phyloP scores from a whole-genome alignment of 331 rosid species.

The Malus hybrid region DNA sequence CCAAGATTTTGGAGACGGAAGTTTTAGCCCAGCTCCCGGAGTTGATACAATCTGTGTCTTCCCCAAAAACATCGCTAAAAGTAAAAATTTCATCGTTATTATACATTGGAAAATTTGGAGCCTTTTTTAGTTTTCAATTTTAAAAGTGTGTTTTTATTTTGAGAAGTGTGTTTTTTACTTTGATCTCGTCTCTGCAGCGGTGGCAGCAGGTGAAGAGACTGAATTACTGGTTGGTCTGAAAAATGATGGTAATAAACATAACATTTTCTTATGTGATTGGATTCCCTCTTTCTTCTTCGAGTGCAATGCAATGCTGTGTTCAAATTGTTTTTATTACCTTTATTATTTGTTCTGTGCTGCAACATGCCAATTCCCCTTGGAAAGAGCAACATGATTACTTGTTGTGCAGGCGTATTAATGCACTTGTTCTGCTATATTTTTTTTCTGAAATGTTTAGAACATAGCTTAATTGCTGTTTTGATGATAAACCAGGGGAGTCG shows the following conservation, averaged over 20 bases:
- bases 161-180: neutral
- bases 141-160: no score
- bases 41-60: slow-evolving; percentile 65
- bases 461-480: slow-evolving; percentile 26
- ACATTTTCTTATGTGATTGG: neutral
- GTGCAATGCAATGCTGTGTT: neutral
- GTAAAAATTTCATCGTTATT: slow-evolving; percentile 13
- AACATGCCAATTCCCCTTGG: neutral
- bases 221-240: slow-evolving; percentile 77
- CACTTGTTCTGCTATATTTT: neutral
- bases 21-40: slow-evolving; percentile 66
- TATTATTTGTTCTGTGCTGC: neutral
- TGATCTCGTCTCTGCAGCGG: slow-evolving; percentile 44
- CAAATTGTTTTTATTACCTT: neutral
- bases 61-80: slow-evolving; percentile 58
- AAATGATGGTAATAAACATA: slow-evolving; percentile 59
- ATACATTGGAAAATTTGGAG: neutral
- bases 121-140: no score
- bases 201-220: slow-evolving; percentile 80
- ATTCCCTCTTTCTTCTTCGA: neutral
- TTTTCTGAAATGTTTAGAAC: neutral
- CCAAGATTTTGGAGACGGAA: slow-evolving; percentile 61
- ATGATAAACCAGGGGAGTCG: slow-evolving; percentile 48
- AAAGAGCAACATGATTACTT: neutral
- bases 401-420: neutral